Evolutionary conservation across 352 stramenopile species (phyloP).

Genomic region (Phytopythium helicoides): DNA sequence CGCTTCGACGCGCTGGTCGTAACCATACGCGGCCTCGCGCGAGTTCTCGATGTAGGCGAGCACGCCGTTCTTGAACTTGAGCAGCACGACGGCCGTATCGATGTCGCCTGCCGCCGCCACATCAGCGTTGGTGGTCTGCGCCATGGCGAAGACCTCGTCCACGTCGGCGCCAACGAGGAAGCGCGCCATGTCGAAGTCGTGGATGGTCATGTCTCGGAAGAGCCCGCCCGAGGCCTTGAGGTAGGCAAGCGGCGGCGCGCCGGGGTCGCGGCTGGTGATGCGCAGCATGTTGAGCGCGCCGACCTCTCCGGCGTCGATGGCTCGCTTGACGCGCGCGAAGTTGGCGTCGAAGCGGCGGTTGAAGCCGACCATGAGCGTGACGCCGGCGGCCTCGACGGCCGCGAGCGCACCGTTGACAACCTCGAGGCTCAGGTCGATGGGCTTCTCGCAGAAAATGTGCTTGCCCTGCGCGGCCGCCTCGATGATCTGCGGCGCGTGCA

Average conservation of each 20-base stretch:
- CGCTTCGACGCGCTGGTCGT: slow-evolving; percentile 94
- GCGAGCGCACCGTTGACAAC: slow-evolving; percentile 53
- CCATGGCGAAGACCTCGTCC: slow-evolving; percentile 69
- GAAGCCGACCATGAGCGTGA: slow-evolving; percentile 92
- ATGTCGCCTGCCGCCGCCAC: slow-evolving; percentile 83
- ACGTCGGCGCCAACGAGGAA: slow-evolving; percentile 81
- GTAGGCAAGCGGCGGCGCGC: slow-evolving; percentile 23
- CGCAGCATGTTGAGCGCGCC: slow-evolving; percentile 72
- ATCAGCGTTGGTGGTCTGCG: slow-evolving; percentile 45
- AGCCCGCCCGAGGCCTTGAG: slow-evolving; percentile 73
- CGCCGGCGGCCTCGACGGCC: slow-evolving; percentile 30
- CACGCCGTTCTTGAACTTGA: slow-evolving; percentile 89
- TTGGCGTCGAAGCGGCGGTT: slow-evolving; percentile 91
- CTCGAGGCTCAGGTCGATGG: slow-evolving; percentile 89
- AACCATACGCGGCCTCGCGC: slow-evolving; percentile 92
- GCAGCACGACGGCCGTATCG: slow-evolving; percentile 89
- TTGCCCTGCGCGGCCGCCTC: slow-evolving; percentile 90
- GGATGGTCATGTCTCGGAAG: slow-evolving; percentile 92
- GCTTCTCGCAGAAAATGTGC: slow-evolving; percentile 96
- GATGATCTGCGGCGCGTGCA: slow-evolving; percentile 95
- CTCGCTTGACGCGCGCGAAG: slow-evolving; percentile 80
- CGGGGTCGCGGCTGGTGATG: slow-evolving; percentile 36
- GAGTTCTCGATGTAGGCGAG: slow-evolving; percentile 95
- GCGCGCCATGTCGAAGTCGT: slow-evolving; percentile 91
- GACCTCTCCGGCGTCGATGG: slow-evolving; percentile 76